Conservation (phyloP, 345 rosid genomes). For the Mercurialis annua region DNA sequence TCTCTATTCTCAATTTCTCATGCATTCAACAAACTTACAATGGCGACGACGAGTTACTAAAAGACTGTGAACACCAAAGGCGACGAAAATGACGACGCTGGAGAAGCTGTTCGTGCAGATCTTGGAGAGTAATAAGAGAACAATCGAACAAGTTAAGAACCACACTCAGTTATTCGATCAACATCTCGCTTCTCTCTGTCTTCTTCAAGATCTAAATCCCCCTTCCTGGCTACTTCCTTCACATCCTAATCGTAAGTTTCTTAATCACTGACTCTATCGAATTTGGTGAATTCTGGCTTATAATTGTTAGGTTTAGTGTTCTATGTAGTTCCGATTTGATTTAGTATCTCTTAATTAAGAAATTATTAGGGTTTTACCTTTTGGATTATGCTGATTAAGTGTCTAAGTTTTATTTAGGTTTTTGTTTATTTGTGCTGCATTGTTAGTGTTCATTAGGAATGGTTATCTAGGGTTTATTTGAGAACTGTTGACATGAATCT, state of each 20-base stretch:
- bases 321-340: no score
- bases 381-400: no score
- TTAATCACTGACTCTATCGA: not conserved
- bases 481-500: not conserved
- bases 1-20: not conserved
- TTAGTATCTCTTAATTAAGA: no score
- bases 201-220: conserved; percentile 62
- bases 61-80: not conserved
- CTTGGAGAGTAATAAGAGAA: conserved; percentile 62
- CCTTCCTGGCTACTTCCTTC: conserved; percentile 60
- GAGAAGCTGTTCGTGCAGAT: conserved; percentile 66
- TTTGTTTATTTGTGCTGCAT: no score
- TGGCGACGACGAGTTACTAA: no score
- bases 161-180: conserved; percentile 61
- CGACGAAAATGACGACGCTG: conserved; percentile 24
- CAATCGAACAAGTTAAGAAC: conserved; percentile 55
- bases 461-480: no score
- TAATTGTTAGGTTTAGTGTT: no score
- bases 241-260: conserved; percentile 37
- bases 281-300: no score
- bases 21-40: not conserved
- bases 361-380: no score
- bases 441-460: no score
- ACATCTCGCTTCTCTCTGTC: conserved; percentile 63
- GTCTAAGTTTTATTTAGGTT: no score